A percentile compares a stretch with the other conserved stretches of the same genome.
These are phyloP conservation scores for Leucocoprinus leucothites DNA, from an alignment of 768 basidiomycete genomes.

Conservation along the genomic window DNA sequence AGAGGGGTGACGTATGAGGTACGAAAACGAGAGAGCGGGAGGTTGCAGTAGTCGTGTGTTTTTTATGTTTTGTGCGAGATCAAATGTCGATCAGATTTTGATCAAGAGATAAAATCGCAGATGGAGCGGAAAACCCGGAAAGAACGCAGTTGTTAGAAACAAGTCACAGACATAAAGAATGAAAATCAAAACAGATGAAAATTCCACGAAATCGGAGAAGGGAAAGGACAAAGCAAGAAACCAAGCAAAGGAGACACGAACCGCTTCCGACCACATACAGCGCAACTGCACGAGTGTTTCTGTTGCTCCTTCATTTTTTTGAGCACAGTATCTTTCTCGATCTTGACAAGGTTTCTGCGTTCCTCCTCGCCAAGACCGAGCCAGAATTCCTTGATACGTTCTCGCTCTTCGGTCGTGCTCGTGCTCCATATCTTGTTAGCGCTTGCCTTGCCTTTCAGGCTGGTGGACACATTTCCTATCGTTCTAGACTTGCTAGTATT, in stretches of 20 bases:
- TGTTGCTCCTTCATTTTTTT: conserved; percentile 99
- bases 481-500: conserved; percentile 36
- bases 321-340: conserved; percentile 97
- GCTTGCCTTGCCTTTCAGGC: conserved; percentile 37
- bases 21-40: conserved; percentile 1
- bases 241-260: conserved; percentile 40
- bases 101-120: conserved; percentile 25
- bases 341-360: conserved; percentile 86
- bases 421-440: conserved; percentile 94
- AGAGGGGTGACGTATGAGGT: background rate
- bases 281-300: conserved; percentile 93
- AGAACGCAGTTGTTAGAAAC: conserved; percentile 17
- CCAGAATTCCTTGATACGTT: conserved; percentile 99
- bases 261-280: conserved; percentile 97
- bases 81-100: conserved; percentile 25
- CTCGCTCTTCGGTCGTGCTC: conserved; percentile 87
- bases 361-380: conserved; percentile 89
- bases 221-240: conserved; percentile 21
- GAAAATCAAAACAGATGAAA: conserved; percentile 21
- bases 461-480: conserved; percentile 24
- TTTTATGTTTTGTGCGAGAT: conserved; percentile 14
- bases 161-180: conserved; percentile 12
- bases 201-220: conserved; percentile 16
- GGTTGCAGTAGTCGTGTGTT: background rate
- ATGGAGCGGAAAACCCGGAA: conserved; percentile 17